Evolutionary conservation across 2,329 filamentous ascomycete species (phyloP), one percentile per base, ranked within the genome.

Genomic region (Curvularia verruculosa): DNA sequence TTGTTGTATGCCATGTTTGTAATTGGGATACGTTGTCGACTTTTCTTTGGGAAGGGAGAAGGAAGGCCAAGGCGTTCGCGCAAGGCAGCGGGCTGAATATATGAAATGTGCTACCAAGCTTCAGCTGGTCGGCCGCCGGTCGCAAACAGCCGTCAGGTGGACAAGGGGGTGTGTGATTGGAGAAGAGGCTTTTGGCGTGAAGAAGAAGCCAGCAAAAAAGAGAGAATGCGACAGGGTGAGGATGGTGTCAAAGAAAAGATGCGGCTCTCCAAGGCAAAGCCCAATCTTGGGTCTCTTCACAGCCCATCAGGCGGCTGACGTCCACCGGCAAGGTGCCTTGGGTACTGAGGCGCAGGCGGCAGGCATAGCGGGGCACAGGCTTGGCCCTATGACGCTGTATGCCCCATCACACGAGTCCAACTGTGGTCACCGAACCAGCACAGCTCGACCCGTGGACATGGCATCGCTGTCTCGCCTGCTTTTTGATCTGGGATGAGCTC

Each of bases 1-100:
- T 87, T 88, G 80, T 96, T 96, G 84, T 98, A 98, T 54, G 94
- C 94, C 94, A 98, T 98, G 26, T 59, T 64, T 34, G 39, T 18
- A 40, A 23, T 23, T 23, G 15, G 26, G 19, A 26, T 5, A 26
- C 23, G 29, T 54, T 52, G 49, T 29, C 19, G 31, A 40, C 50
- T 24, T 52, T 43, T 9, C 10, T 43, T 9, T 29, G 26, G 26
- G 26, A 29, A 29, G 26, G 7, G 10, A 28, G 39, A 53, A 31
- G 58, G 18, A 44, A 52, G 54, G 48, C 39, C 39, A 54, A 46
- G 31, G 37, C 28, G 21, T 48, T 44, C 43, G 49, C 43, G 49
- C 49, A 36, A 47, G 50, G 34, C 37, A 31, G 40, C 52, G 40
- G 54, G 53, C 56, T 64, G 58, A 63, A 63, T 63, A 58, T 65